Percentiles rank a stretch among this genome's conserved stretches.
Conservation (phyloP, 495 filamentous ascomycete genomes). For the Aspergillus taichungensis region DNA sequence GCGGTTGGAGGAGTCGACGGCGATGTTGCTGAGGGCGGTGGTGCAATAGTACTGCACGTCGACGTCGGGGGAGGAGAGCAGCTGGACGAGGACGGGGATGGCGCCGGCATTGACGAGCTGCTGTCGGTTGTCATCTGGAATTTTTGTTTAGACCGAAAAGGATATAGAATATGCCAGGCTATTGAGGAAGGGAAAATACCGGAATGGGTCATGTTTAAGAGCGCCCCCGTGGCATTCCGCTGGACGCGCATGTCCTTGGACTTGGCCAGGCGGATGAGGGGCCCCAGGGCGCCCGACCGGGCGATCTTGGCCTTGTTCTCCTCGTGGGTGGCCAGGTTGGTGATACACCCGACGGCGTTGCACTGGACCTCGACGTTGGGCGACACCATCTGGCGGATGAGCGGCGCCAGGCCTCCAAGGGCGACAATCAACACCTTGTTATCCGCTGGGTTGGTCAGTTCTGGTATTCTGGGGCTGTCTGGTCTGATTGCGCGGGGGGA, state of each 20-base stretch:
- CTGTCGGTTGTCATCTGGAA: constrained; percentile 89
- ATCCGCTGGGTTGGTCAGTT: constrained; percentile 63
- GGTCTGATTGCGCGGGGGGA: neutral
- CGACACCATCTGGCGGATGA: constrained; percentile 98
- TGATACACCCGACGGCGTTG: constrained; percentile 98
- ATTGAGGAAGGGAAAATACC: constrained; percentile 45
- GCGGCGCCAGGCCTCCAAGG: constrained; percentile 78
- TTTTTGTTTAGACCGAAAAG: constrained; percentile 3
- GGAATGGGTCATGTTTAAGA: constrained; percentile 99
- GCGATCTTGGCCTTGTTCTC: constrained; percentile 99
- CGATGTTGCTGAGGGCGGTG: constrained; percentile 96
- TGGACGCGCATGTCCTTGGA: constrained; percentile 99
- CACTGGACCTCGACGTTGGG: constrained; percentile 99
- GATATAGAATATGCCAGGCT: neutral
- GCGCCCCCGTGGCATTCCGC: constrained; percentile 89
- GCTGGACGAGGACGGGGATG: constrained; percentile 90
- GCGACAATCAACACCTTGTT: constrained; percentile 96
- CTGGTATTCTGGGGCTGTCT: neutral
- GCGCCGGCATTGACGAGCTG: constrained; percentile 94
- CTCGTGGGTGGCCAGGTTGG: constrained; percentile 94
- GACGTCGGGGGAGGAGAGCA: constrained; percentile 83
- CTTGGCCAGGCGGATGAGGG: constrained; percentile 84
- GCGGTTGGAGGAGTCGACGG: constrained; percentile 83
- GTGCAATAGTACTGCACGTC: constrained; percentile 99
- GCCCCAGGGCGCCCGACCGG: constrained; percentile 82